Evolutionary conservation across 2,329 filamentous ascomycete genomes (phyloP), one percentile per base, ranked within the genome.

Genomic region (Hymenoscyphus salicellus): DNA sequence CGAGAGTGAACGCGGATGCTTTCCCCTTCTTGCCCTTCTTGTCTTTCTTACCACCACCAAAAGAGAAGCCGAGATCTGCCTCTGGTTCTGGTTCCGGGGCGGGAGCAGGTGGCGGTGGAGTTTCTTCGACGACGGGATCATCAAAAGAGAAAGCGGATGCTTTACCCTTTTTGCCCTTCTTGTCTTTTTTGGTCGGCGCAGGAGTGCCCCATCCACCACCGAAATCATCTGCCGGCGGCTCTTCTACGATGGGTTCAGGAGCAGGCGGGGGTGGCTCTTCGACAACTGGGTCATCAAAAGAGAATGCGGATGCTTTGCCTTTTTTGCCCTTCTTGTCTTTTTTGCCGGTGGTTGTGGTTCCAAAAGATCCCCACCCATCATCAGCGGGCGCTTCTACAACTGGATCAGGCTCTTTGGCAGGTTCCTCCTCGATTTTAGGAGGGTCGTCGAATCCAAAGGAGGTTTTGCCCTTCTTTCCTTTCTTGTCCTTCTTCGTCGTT

Each of bases 11-110:
- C 28, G 30, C 55, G 14, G 30, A 30, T 33, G 60, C 30, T 23
- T 28, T 43, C 5, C 55, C 55, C 55, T 63, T 78, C 67, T 80
- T 79, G 70, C 82, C 82, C 69, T 82, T 83, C 68, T 80, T 79
- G 14, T 56, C 30, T 30, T 30, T 56, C 28, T 4, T 73, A 71
- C 8, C 10, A 52, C n/a, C 23, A 11, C 46, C 46, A 52, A 52
- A 11, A 23, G 46, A 52, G 14, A 52, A 68, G 3, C 66, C 65
- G 49, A 61, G 61, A 60, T 56, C 55, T 38, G 56, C 60, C 26
- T 74, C 71, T 66, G 80, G 77, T 49, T 60, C 75, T 1, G 70
- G 68, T 60, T 71, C 66, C 3, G 70, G 65, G 28, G 75, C 73
- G 7, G 72, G 72, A 20, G 61, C 56, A 10, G 62, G 62, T 52